Evolutionary conservation across 2,329 filamentous ascomycete species (phyloP), one percentile per base, ranked within the genome.

Genomic region (Aureobasidium lini): DNA sequence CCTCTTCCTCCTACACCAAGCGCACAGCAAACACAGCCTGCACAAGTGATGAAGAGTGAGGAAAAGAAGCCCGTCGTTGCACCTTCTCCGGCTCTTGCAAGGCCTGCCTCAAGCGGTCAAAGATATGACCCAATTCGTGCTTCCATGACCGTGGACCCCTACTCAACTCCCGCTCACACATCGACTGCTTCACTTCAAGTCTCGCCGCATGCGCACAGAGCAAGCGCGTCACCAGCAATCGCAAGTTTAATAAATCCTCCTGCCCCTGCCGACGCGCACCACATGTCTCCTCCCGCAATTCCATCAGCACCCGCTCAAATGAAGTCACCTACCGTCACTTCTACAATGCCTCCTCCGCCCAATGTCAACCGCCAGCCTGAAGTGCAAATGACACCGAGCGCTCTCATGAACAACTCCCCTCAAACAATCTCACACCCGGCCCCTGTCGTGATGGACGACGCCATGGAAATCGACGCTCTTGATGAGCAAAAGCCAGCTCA

Each of bases 141-240:
- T 18, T 64, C 64, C n/a, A 88, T 83, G 2, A 83, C 86, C 69
- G 68, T 68, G 47, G 70, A 69, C 15, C 60, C 65, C 31, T 48
- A 70, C 8, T 59, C 65, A 29, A 62, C 63, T 15, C 66, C 64
- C 16, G 64, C 65, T 36, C 66, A 64, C 29, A 47, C 62, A 37
- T 62, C 60, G n/a, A 60, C 63, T 39, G 64, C 63, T 57, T 73
- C 62, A 62, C 70, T 65, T 67, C 75, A 67, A 68, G 60, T 72
- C 15, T 75, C 75, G 43, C 72, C 76, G 18, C 72, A 68, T 61
- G 73, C 81, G 57, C 87, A 88, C 72, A 84, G 88, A 58, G 88
- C 89, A n/a, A 93, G 89, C 70, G 88, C 88, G 40, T 96, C 93
- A 4, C 92, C 93, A 1, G 93, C 93, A 2, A 96, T 96, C 65